phyloP scores from a whole-genome alignment of 495 filamentous ascomycete species.

The Penicillium waksmanii region DNA sequence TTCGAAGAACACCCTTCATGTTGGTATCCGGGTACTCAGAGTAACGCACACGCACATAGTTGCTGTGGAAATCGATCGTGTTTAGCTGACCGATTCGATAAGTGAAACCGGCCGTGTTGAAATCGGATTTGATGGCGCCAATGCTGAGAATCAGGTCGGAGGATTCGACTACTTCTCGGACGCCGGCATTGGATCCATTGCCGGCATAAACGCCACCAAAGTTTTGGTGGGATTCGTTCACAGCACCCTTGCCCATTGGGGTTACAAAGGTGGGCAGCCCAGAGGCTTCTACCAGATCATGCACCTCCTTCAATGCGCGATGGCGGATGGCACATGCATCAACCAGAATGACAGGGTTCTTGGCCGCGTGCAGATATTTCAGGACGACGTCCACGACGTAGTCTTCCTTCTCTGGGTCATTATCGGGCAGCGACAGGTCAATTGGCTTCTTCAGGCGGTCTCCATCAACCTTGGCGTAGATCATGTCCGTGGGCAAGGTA shows the following conservation, averaged over 20 bases:
- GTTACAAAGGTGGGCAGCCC: slow-evolving; percentile 82
- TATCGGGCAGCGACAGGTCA: slow-evolving; percentile 64
- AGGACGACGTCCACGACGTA: slow-evolving; percentile 82
- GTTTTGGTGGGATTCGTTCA: slow-evolving; percentile 73
- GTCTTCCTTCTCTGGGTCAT: slow-evolving; percentile 75
- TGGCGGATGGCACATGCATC: slow-evolving; percentile 93
- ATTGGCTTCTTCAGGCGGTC: slow-evolving; percentile 69
- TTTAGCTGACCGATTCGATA: slow-evolving; percentile 81
- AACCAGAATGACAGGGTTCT: slow-evolving; percentile 79
- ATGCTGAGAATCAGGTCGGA: slow-evolving; percentile 84
- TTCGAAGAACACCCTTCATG: slow-evolving; percentile 85
- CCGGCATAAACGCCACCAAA: slow-evolving; percentile 91
- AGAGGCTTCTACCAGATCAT: slow-evolving; percentile 75
- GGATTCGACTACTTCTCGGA: slow-evolving; percentile 73
- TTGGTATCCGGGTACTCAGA: slow-evolving; percentile 81
- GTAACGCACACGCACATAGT: slow-evolving; percentile 72
- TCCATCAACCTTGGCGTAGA: slow-evolving; percentile 77
- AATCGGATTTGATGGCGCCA: slow-evolving; percentile 84
- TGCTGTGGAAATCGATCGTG: slow-evolving; percentile 87
- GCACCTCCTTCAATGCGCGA: slow-evolving; percentile 72
- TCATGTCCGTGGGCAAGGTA: slow-evolving; percentile 83
- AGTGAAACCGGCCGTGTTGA: slow-evolving; percentile 89
- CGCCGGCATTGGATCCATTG: slow-evolving; percentile 70
- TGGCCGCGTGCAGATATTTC: slow-evolving; percentile 74
- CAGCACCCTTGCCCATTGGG: slow-evolving; percentile 89